Base-by-base conservation (phyloP, 192 early-diverging fungal genomes). In the Backusella tarrabulga region DNA sequence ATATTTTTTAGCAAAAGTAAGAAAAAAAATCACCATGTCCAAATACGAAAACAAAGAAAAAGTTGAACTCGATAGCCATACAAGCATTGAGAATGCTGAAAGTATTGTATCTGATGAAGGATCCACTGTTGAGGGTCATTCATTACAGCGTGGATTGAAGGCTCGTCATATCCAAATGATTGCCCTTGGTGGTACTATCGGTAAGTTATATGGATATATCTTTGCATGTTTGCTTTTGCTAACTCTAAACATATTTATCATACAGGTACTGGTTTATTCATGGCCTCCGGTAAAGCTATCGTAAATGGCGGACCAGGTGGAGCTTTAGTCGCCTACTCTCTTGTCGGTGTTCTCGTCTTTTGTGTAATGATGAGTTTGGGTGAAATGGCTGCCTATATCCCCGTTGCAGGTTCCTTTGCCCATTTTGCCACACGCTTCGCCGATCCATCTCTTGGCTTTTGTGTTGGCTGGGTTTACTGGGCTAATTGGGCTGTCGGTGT, bases 381-480 rank as follows among this genome's bases (percentile, higher is more conserved):
- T 73, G 93, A 95, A 75, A 91, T 96, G 91, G 90, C 92, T 0
- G 88, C 93, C 0, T 87, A 87, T 41, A 90, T 95, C 46, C 95
- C 95, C 17, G 87, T 91, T 66, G 89, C 94, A 2, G 95, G 95
- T 35, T 89, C 90, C 6, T 97, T 95, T 77, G 91, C 90, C 76
- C 91, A 90, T 73, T 93, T 91, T 80, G 92, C 90, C 8, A 84
- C 88, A 21, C 91, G 93, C 11, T 98, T 95, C 74, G 88, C 94
- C 29, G 95, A 97, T 81, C 93, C 95, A 3, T 88, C 93, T 15
- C 80, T 92, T 50, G 81, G 77, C 0, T 77, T 79, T 26, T 76
- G 67, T 19, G 42, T 76, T n/a, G 73, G 44, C 4, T 80, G 54
- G 73, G 46, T 88, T 76, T 74, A 74, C 41, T 74, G 63, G 63